phyloP scores from a whole-genome alignment of 1,139 yeast species.

The Lodderomyces elongisporus region DNA sequence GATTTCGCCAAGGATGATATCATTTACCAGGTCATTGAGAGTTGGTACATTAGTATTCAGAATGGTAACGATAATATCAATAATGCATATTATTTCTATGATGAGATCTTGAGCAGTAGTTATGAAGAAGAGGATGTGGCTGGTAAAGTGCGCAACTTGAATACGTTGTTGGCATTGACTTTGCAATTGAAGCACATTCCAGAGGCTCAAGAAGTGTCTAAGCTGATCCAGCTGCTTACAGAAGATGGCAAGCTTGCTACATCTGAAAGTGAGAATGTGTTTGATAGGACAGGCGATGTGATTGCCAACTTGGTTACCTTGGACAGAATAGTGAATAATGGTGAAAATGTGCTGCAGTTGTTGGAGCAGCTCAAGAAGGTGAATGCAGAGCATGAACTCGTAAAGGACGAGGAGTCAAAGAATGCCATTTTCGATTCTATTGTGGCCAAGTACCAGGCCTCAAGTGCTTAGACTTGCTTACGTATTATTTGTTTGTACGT shows the following conservation, averaged over 20 bases:
- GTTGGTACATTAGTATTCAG: slow-evolving; percentile 53
- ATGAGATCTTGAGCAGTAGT: slow-evolving; percentile 55
- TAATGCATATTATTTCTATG: slow-evolving; percentile 66
- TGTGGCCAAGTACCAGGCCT: slow-evolving; percentile 43
- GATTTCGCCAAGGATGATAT: slow-evolving; percentile 57
- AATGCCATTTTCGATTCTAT: slow-evolving; percentile 51
- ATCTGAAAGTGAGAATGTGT: slow-evolving; percentile 29
- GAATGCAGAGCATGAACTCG: slow-evolving; percentile 47
- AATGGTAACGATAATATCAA: slow-evolving; percentile 57
- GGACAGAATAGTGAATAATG: slow-evolving; percentile 45
- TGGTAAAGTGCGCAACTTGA: slow-evolving; percentile 35
- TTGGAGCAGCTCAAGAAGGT: slow-evolving; percentile 35
- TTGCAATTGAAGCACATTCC: slow-evolving; percentile 43
- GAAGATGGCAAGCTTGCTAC: slow-evolving; percentile 7
- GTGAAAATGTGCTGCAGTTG: slow-evolving; percentile 37
- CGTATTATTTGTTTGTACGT: too few relatives aligned
- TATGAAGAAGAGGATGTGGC: slow-evolving; percentile 39
- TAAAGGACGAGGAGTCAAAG: slow-evolving; percentile 50
- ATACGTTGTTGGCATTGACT: slow-evolving; percentile 37
- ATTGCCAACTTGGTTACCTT: slow-evolving; percentile 55
- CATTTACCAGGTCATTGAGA: slow-evolving; percentile 62
- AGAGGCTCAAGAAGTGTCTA: slow-evolving; percentile 43
- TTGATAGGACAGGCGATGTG: slow-evolving; percentile 43
- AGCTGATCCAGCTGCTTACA: slow-evolving; percentile 26
- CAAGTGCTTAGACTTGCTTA: too few relatives aligned